Conservation (phyloP, 2,329 filamentous ascomycete species). For the Colletotrichum lupini region DNA sequence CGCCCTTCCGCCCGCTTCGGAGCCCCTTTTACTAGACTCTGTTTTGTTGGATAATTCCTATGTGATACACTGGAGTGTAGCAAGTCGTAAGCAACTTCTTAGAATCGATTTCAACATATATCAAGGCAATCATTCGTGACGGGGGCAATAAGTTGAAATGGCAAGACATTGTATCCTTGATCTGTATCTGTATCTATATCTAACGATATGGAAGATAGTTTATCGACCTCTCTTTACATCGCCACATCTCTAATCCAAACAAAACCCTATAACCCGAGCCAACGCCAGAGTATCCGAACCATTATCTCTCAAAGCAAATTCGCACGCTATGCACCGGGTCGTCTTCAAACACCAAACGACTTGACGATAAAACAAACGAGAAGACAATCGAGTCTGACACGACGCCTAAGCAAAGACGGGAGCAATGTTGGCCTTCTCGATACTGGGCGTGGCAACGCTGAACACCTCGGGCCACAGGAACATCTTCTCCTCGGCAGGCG, state of each 20-base stretch:
- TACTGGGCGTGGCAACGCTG: slow-evolving; percentile 50
- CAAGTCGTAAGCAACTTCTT: neutral
- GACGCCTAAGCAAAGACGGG: slow-evolving; percentile 12
- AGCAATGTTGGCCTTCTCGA: slow-evolving; percentile 36
- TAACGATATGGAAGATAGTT: neutral
- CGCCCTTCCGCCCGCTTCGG: too few species aligned
- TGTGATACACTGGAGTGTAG: too few species aligned
- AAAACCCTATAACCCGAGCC: neutral
- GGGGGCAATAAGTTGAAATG: neutral
- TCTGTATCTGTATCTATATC: neutral
- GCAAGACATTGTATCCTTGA: neutral
- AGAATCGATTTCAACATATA: neutral
- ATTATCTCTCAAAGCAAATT: neutral
- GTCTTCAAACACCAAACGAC: neutral
- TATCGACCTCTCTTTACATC: neutral
- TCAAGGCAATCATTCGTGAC: neutral
- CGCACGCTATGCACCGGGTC: slow-evolving; percentile 30
- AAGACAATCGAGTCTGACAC: neutral
- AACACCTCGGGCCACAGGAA: slow-evolving; percentile 72
- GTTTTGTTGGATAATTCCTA: too few species aligned
- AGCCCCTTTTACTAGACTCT: too few species aligned
- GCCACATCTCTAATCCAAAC: neutral
- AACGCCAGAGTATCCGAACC: neutral
- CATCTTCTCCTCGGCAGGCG: slow-evolving; percentile 69
- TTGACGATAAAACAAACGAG: neutral